Evolutionary conservation across 345 rosid genomes (phyloP), one percentile per base, ranked within the genome.

Genomic region (Syzygium oleosum): DNA sequence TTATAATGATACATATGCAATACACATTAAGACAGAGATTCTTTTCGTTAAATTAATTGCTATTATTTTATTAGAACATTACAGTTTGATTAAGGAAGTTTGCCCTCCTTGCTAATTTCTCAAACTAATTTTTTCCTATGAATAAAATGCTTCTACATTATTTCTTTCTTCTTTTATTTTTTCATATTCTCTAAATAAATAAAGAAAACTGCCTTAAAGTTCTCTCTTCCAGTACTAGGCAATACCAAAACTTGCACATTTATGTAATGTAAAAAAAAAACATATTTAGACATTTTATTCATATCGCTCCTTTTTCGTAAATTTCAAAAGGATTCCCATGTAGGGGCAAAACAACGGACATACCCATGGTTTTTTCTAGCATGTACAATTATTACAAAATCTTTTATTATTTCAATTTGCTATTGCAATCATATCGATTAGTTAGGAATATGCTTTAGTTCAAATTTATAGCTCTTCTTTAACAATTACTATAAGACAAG

Each of bases 271-370:
- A 58, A 12, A 25, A 25, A 4, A 12, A 51, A 34, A 34, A 34
- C 1, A 25, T 2, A 58, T 23, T 4, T 11, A 11, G 0, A 14
- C 63, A 25, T 59, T 5, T 27, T 12, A 59, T 12, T 4, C 29
- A 59, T 14, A 3, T 27, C 1, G 12, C 31, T 27, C 68, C 14
- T 2, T 59, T 59, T 59, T 59, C 31, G 25, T 27, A 12, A 59
- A 27, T 27, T 12, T 59, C 15, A 59, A 59, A 59, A 59, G 68
- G 3, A 27, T 27, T 59, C 1, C 65, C 38, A 58, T 11, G 12
- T 5, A 0, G 0, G 12, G 13, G 29, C 63, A 58, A 58, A 58
- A 58, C 27, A n/a, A 0, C 3, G 0, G 63, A 25, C 29, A 58
- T 58, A 4, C 63, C 12, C 63, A 10, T 13, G 13, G 13, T 25